These are phyloP conservation scores for Emmonsia crescens DNA, from an alignment of 2,329 filamentous ascomycete genomes.

Conservation along the genomic window DNA sequence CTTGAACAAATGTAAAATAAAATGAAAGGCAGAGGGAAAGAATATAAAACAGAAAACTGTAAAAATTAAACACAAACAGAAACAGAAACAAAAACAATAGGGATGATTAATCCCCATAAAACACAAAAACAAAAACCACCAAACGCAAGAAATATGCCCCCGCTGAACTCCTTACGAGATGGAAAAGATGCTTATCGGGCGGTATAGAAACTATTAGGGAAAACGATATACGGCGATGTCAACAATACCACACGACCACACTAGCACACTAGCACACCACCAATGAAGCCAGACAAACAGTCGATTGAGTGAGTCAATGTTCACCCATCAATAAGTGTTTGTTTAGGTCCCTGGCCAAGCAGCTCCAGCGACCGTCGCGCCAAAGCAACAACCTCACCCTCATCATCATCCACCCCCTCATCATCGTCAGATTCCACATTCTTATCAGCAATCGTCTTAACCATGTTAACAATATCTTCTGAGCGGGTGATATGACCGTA, in stretches of 20 bases:
- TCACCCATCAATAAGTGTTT: conserved; percentile 66
- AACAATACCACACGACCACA: not conserved
- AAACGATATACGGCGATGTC: not conserved
- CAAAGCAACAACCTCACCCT: conserved; percentile 79
- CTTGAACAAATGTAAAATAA: not conserved
- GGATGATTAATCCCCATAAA: not conserved
- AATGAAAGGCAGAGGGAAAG: too few relatives aligned
- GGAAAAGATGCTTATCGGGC: not conserved
- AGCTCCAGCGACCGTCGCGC: conserved; percentile 84
- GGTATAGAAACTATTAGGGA: not conserved
- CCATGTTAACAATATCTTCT: conserved; percentile 83
- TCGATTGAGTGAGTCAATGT: not conserved
- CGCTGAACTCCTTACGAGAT: conserved; percentile 1
- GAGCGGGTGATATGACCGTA: conserved; percentile 80
- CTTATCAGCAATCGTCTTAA: conserved; percentile 80
- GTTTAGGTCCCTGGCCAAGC: conserved; percentile 65
- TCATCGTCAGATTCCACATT: conserved; percentile 80
- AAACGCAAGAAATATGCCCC: conserved; percentile 2
- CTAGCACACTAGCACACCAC: not conserved
- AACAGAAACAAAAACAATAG: not conserved
- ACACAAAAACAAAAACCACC: not conserved
- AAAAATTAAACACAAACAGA: not conserved
- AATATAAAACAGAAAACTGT: not conserved
- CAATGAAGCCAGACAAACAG: not conserved
- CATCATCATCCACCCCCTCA: conserved; percentile 77